These are phyloP conservation scores for Phytophthora idaei DNA, from an alignment of 352 stramenopile genomes.

Conservation along the genomic window DNA sequence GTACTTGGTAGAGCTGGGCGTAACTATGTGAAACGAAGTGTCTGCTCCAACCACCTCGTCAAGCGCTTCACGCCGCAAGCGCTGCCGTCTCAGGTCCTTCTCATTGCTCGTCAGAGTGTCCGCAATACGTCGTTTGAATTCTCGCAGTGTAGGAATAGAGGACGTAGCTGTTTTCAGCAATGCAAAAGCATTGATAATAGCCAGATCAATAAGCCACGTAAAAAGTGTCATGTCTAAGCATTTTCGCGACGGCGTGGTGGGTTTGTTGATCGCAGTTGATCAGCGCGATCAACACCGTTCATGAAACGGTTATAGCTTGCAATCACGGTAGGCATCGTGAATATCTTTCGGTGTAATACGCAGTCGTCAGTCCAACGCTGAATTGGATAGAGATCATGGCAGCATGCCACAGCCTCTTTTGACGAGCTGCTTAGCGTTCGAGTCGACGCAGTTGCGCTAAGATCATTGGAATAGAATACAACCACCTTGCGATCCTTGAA, in stretches of 20 bases:
- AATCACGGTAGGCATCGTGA: conserved; percentile 6
- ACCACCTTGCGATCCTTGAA: background rate
- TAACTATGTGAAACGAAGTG: background rate
- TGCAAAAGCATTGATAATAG: conserved; percentile 3
- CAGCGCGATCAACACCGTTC: conserved; percentile 11
- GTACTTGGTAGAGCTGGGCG: background rate
- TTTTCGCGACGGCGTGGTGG: background rate
- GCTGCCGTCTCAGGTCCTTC: background rate
- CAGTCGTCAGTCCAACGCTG: background rate
- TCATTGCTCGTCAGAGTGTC: background rate
- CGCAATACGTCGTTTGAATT: background rate
- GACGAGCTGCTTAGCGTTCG: background rate
- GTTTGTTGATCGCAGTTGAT: conserved; percentile 6
- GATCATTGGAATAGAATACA: background rate
- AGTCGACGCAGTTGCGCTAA: background rate
- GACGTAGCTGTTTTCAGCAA: background rate
- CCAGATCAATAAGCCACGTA: conserved; percentile 1
- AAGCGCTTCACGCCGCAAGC: background rate
- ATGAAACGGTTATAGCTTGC: conserved; percentile 9
- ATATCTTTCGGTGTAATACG: conserved; percentile 2
- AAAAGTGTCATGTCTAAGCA: background rate
- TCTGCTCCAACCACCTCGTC: conserved; percentile 2
- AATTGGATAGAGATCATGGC: conserved; percentile 11
- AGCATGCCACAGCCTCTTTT: background rate
- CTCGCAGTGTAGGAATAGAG: too few relatives aligned